Evolutionary conservation across 371 early-diverging fungal species (phyloP), one percentile per base, ranked within the genome.

Genomic region (Quaeritorhiza haematococci): DNA sequence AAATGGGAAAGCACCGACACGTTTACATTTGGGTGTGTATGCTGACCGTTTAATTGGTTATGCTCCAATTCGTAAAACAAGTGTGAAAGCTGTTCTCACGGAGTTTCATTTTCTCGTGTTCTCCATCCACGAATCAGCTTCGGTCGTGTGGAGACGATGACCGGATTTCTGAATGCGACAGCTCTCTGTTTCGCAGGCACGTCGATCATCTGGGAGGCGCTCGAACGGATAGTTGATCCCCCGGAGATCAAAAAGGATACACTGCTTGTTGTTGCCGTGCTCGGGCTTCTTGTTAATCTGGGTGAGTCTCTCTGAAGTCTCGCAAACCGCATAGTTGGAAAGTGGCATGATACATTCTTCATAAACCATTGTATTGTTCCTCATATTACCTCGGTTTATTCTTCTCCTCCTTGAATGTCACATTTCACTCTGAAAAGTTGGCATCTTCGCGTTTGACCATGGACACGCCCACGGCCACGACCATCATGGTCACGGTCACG

Each of bases 111-210:
- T 38, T 38, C 13, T 38, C 19, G 10, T 13, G 10, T 50, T n/a
- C 50, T 28, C 32, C 19, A 8, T 27, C 6, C n/a, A 10, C 13
- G 19, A 7, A 50, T 3, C 33, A 87, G 92, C 33, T 93, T 88
- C 65, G 89, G 84, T 48, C 82, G 94, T 7, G 87, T 95, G 28
- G 96, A 97, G 72, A 88, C 86, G 3, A 65, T 97, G 10, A 88
- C 94, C 0, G 96, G 94, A 3, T 94, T 91, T 67, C 85, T 87
- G 32, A 97, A 95, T 64, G 91, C 93, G 35, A 78, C 93, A 23
- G 91, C 92, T 48, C 78, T 97, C 32, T 79, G 93, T 29, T 71
- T 94, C 49, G 93, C 94, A 15, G 89, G 91, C 38, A 68, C 91
- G 35, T 89, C 85, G 27, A 95, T 97, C 62, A 77, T 93, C 21